Percentiles rank a stretch among this genome's conserved stretches.
Conservation (phyloP, 192 early-diverging fungal genomes). For the Backusella tuberculispora region DNA sequence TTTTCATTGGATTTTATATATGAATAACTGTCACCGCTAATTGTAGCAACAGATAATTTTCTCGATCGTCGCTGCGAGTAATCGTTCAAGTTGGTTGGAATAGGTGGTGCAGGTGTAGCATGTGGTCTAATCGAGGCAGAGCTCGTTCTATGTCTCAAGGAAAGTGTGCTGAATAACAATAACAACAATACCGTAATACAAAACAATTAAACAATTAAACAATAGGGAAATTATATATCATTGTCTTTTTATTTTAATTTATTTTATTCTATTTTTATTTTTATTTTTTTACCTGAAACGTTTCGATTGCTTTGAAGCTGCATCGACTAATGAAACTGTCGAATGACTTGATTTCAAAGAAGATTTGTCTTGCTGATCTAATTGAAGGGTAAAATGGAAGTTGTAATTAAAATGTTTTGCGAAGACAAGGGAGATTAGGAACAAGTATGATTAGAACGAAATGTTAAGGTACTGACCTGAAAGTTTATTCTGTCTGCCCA, state of each 20-base stretch:
- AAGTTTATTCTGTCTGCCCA: constrained; percentile 17
- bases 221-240: background rate
- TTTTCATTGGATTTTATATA: constrained; percentile 14
- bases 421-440: background rate
- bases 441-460: background rate
- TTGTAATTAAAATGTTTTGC: background rate
- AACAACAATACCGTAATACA: background rate
- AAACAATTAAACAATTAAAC: background rate
- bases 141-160: background rate
- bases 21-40: constrained; percentile 15
- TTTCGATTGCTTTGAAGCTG: constrained; percentile 11
- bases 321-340: background rate
- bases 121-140: background rate
- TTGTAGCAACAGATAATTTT: constrained; percentile 6
- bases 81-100: background rate
- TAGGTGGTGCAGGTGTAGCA: background rate
- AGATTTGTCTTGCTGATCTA: constrained; percentile 7
- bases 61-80: background rate
- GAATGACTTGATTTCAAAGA: constrained; percentile 3
- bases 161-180: background rate
- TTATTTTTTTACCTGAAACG: constrained; percentile 7
- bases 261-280: background rate
- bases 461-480: constrained; percentile 2
- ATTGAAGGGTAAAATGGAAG: background rate
- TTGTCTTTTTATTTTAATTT: background rate